Conservation (phyloP, 768 basidiomycete genomes). For the Boletus pseudo-olivaceus region DNA sequence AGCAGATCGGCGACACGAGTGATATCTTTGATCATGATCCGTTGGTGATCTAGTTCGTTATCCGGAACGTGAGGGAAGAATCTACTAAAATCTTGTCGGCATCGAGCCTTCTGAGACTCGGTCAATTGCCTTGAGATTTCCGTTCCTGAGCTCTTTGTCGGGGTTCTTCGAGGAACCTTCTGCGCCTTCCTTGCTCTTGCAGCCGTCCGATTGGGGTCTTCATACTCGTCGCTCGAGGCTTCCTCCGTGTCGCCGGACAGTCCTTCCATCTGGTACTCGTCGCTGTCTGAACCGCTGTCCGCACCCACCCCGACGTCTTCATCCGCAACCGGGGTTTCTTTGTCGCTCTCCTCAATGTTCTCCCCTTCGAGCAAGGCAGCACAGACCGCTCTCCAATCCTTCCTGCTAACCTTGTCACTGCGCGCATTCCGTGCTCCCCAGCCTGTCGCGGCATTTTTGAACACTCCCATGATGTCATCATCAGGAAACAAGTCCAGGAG, state of each 20-base stretch:
- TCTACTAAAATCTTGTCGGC: slow-evolving; percentile 59
- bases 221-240: slow-evolving; percentile 31
- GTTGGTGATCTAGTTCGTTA: slow-evolving; percentile 46
- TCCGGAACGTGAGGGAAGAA: slow-evolving; percentile 63
- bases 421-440: slow-evolving; percentile 45
- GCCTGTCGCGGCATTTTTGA: slow-evolving; percentile 71
- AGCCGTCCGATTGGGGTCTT: slow-evolving; percentile 10
- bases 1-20: slow-evolving; percentile 56
- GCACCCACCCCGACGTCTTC: slow-evolving; percentile 19
- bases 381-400: slow-evolving; percentile 81
- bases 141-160: background rate
- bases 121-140: slow-evolving; percentile 35
- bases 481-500: slow-evolving; percentile 63
- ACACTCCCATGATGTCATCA: slow-evolving; percentile 69
- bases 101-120: slow-evolving; percentile 49
- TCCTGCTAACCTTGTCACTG: slow-evolving; percentile 46
- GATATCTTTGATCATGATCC: slow-evolving; percentile 66
- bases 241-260: slow-evolving; percentile 24
- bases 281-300: slow-evolving; percentile 32
- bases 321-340: slow-evolving; percentile 5
- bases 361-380: slow-evolving; percentile 61
- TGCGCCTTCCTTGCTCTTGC: slow-evolving; percentile 9
- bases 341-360: slow-evolving; percentile 23
- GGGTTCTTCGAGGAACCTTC: slow-evolving; percentile 1
- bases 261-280: slow-evolving; percentile 25